phyloP scores from a whole-genome alignment of 495 filamentous ascomycete species.

The Cudoniella acicularis region DNA sequence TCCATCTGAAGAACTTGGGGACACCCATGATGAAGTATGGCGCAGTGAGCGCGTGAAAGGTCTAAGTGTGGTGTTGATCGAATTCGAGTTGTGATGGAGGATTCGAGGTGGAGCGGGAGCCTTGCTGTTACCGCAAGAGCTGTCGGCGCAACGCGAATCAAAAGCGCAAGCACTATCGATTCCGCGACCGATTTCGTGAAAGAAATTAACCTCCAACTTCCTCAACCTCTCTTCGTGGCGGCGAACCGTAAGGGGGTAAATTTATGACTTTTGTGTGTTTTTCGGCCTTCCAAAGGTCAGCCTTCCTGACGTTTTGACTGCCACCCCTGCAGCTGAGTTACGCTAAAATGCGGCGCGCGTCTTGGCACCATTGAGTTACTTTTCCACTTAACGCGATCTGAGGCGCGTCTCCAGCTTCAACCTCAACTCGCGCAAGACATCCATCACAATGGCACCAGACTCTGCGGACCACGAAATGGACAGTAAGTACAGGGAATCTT shows the following conservation, averaged over 20 bases:
- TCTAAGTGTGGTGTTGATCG: conserved; percentile 5
- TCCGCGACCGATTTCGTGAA: not conserved
- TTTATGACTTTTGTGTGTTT: conserved; percentile 1
- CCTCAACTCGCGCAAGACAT: not conserved
- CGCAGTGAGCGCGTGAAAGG: conserved; percentile 8
- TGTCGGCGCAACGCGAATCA: not conserved
- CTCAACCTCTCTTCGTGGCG: not conserved
- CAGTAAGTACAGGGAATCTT: conserved; percentile 9
- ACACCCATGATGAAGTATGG: conserved; percentile 64
- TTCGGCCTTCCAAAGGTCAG: not conserved
- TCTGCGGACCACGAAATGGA: conserved; percentile 28
- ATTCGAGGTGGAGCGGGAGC: not conserved
- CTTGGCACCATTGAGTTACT: not conserved
- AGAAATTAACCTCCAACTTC: not conserved
- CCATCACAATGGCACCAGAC: conserved; percentile 21
- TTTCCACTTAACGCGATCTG: conserved; percentile 5
- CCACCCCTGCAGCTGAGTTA: not conserved
- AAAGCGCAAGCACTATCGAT: not conserved
- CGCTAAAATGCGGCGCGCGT: not conserved
- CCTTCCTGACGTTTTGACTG: not conserved
- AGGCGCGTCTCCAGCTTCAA: not conserved
- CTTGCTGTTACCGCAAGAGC: conserved; percentile 25
- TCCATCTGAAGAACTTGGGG: conserved; percentile 87
- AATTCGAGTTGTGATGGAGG: conserved; percentile 5
- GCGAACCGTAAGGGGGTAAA: not conserved